phyloP scores from a whole-genome alignment of 2,329 filamentous ascomycete species.

The Colletotrichum noveboracense region DNA sequence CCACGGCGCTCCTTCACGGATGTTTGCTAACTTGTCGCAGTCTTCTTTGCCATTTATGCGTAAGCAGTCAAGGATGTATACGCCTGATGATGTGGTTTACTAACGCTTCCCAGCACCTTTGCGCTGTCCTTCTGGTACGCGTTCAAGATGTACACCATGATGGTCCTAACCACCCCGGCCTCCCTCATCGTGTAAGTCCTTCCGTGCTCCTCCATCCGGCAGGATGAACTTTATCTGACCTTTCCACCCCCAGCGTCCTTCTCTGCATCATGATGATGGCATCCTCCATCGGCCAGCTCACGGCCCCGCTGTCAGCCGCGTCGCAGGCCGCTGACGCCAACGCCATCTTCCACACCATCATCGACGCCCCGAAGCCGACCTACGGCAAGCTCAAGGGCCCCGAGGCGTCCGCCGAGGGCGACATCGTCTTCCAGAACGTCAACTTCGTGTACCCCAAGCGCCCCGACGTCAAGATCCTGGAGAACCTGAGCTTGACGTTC shows the following conservation, averaged over 20 bases:
- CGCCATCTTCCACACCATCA: slow-evolving; percentile 42
- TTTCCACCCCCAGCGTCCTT: slow-evolving; percentile 16
- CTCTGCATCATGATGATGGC: slow-evolving; percentile 32
- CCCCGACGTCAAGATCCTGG: slow-evolving; percentile 35
- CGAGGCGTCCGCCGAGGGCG: slow-evolving; percentile 54
- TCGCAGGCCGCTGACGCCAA: slow-evolving; percentile 40
- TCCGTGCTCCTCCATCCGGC: background rate
- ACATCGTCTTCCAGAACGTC: slow-evolving; percentile 50
- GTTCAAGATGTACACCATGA: slow-evolving; percentile 23
- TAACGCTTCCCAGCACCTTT: slow-evolving; percentile 19
- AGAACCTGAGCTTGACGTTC: slow-evolving; percentile 36
- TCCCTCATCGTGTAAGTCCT: slow-evolving; percentile 26
- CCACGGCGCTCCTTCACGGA: background rate
- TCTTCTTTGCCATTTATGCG: slow-evolving; percentile 25
- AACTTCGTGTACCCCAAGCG: slow-evolving; percentile 40
- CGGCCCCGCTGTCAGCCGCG: slow-evolving; percentile 38
- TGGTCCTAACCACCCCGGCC: slow-evolving; percentile 22
- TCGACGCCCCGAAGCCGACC: slow-evolving; percentile 49
- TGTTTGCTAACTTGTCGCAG: background rate
- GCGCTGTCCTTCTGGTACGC: slow-evolving; percentile 27
- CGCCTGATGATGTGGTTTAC: background rate
- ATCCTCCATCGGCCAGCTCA: slow-evolving; percentile 34
- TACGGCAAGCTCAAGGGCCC: slow-evolving; percentile 45
- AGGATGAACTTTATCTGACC: background rate
- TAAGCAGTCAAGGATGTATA: background rate